Base-by-base conservation (phyloP, 2,329 filamentous ascomycete genomes). In the Paracamarosporium sp. region DNA sequence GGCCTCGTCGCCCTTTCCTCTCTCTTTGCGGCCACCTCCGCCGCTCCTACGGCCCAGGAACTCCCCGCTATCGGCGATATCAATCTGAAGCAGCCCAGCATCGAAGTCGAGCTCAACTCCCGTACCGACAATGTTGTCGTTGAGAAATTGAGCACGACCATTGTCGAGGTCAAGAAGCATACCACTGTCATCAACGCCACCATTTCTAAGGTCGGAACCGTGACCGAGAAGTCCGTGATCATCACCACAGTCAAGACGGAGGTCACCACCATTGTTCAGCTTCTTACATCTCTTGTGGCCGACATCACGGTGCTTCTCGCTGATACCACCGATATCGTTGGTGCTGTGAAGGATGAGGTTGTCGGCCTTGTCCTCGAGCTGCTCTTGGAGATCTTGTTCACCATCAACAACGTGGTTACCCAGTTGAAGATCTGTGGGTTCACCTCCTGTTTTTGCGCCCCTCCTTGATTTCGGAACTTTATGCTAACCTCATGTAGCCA, bases 121-220 rank as follows among this genome's bases (percentile, higher is more conserved):
- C 55, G 55, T 15, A 50, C 50, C 25, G 43, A 43, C 43, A 15
- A 50, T 38, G 33, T 25, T 6, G 33, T 53, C 50, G 9, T 9
- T 50, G 7, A 11, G 13, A 47, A 57, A 28, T 12, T 57, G 8
- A 47, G 6, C 11, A 30, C 17, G 20, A 53, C 48, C 43, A 25
- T 53, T 25, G 43, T 33, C 15, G 36, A 48, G 35, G 55, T 57
- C 24, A 57, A 57, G 50, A 53, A 53, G 48, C 55, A 57, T 44
- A 57, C 55, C 22, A 4, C 27, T 31, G 13, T 15, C 22, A 57
- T 57, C 55, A 57, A 57, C 50, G 22, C 48, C 15, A 57, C 55
- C 35, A n/a, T 57, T 11, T 28, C 40, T 9, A 30, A n/a, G 12
- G 4, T 20, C 22, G 8, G 28, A 12, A 50, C 20, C 22, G n/a